Evolutionary conservation across 371 early-diverging fungal species (phyloP), one percentile per base, ranked within the genome.

Genomic region (Dichotomocladium elegans): DNA sequence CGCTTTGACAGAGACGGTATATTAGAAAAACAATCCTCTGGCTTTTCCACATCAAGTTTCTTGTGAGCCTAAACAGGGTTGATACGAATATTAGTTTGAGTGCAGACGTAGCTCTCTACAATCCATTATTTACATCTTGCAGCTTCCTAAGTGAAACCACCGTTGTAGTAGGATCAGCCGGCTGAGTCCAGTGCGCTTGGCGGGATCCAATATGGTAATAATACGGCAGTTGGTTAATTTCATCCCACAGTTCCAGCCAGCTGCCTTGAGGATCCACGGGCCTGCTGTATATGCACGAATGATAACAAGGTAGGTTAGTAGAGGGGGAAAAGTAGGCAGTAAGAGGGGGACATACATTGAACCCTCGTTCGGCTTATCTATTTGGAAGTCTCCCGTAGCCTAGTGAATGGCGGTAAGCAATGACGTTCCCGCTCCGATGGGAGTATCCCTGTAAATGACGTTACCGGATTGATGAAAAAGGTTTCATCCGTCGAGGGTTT

Each of bases 171-270:
- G n/a, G n/a, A 41, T 67, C 61, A 9, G 71, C 72, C 24, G 97
- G 97, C 45, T 81, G 72, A 34, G 78, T 61, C 97, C 97, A 97
- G 61, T 90, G 92, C 10, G 95, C 93, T 47, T 85, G 71, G 22
- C 85, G 83, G 1, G 92, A 88, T 46, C 72, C 71, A 4, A 94
- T 86, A 69, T 94, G 89, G 76, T 93, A 95, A 66, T 91, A 95
- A 68, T 94, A 96, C 5, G 86, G 85, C 35, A 89, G 66, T 37
- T 87, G 82, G 51, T 89, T 82, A 35, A 80, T 74, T 28, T 93
- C 89, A 67, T 96, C 95, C 61, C 85, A 86, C 30, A 96, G 79
- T 72, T 95, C 94, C 95, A 95, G 95, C 94, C 95, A 97, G 58
- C 95, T 95, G 53, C 86, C 87, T 28, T 79, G 79, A 15, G 88